Conservation (phyloP, 495 filamentous ascomycete species). For the Annulohypoxylon bovei region DNA sequence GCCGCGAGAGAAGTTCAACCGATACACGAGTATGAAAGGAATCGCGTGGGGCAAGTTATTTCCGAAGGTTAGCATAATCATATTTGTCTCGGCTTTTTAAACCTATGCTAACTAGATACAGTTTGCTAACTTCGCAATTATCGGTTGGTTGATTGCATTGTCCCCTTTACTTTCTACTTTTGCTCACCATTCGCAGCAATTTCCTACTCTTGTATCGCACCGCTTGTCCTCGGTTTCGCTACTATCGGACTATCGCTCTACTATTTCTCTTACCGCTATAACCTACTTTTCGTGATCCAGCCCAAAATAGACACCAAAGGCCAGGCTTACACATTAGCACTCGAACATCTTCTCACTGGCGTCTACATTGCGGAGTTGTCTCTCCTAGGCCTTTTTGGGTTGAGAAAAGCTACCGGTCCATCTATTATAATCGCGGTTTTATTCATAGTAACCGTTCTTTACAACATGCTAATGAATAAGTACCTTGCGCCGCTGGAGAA, state of each 20-base stretch:
- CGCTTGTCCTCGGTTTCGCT: conserved; percentile 85
- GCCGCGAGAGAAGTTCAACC: conserved; percentile 77
- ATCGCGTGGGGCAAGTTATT: conserved; percentile 68
- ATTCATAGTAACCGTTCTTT: conserved; percentile 74
- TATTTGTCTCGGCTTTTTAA: conserved; percentile 58
- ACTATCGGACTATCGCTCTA: conserved; percentile 79
- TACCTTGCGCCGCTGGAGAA: conserved; percentile 42
- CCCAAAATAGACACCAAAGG: conserved; percentile 85
- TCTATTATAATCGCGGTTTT: conserved; percentile 78
- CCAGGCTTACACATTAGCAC: conserved; percentile 76
- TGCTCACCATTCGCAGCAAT: conserved; percentile 61
- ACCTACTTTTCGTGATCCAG: conserved; percentile 83
- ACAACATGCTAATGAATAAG: conserved; percentile 67
- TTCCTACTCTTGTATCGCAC: conserved; percentile 88
- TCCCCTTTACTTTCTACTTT: neutral
- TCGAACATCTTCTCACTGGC: conserved; percentile 85
- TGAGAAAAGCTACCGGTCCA: conserved; percentile 73
- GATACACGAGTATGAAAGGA: conserved; percentile 65
- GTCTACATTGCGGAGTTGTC: conserved; percentile 82
- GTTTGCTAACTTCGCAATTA: conserved; percentile 81
- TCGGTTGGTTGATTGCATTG: conserved; percentile 54
- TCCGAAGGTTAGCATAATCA: conserved; percentile 72
- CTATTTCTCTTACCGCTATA: conserved; percentile 88
- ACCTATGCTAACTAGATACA: conserved; percentile 50
- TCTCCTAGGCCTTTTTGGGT: conserved; percentile 83